Conservation (phyloP, 805 yeast genomes). For the Yarrowia yakushimensis region DNA sequence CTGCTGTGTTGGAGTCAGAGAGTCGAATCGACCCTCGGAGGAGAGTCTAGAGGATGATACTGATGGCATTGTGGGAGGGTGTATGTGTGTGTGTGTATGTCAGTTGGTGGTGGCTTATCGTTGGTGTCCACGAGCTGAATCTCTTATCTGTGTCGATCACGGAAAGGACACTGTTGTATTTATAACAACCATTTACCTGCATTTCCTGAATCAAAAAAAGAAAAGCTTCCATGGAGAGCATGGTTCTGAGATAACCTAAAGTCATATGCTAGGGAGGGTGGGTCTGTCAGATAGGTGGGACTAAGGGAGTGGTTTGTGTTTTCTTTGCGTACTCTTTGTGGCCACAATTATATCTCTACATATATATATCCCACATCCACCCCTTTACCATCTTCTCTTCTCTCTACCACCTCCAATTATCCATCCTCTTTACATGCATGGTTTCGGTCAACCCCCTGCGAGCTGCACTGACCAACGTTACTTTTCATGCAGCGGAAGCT, state of each 20-base stretch:
- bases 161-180: neutral
- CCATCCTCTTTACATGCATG: neutral
- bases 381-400: neutral
- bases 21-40: constrained; percentile 13
- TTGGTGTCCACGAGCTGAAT: too few relatives aligned
- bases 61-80: neutral
- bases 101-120: too few relatives aligned
- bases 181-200: neutral
- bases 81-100: neutral
- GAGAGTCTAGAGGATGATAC: neutral
- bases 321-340: too few relatives aligned
- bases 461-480: neutral
- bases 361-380: too few relatives aligned
- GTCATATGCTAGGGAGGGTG: too few relatives aligned
- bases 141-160: too few relatives aligned
- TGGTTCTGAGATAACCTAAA: constrained; percentile 1
- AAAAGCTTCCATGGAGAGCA: neutral
- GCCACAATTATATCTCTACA: too few relatives aligned
- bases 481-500: neutral
- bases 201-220: too few relatives aligned
- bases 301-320: too few relatives aligned
- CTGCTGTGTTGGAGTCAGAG: constrained; percentile 21
- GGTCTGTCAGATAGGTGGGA: too few relatives aligned
- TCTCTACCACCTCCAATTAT: neutral
- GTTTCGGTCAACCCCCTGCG: neutral